phyloP scores from a whole-genome alignment of 352 stramenopile species.

The Phytopythium ostracodes region DNA sequence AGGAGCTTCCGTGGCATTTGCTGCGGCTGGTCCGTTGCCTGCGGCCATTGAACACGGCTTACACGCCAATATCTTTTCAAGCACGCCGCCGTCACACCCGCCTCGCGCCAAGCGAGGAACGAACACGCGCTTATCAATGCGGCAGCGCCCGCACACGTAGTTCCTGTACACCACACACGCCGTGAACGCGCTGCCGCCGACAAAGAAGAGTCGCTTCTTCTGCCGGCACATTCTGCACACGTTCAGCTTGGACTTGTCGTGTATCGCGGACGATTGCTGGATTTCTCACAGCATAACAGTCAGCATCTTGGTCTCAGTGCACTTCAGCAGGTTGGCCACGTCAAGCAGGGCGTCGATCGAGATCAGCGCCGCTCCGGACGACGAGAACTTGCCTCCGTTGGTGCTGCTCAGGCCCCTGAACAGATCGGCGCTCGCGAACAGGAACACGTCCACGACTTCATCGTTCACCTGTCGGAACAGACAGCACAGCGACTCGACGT shows the following conservation, averaged over 20 bases:
- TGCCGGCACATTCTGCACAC: slow-evolving; percentile 35
- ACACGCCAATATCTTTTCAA: slow-evolving; percentile 16
- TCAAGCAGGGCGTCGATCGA: slow-evolving; percentile 29
- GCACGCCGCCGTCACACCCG: slow-evolving; percentile 9
- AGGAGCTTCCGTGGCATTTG: not conserved
- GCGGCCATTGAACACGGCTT: slow-evolving; percentile 21
- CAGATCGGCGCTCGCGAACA: slow-evolving; percentile 30
- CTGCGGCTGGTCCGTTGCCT: slow-evolving; percentile 7
- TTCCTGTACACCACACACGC: slow-evolving; percentile 27
- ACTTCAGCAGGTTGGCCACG: slow-evolving; percentile 30
- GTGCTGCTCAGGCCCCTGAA: slow-evolving; percentile 9
- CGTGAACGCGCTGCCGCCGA: slow-evolving; percentile 13
- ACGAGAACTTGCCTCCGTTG: no score
- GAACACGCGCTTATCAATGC: slow-evolving; percentile 28
- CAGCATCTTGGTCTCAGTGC: slow-evolving; percentile 41
- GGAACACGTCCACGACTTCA: slow-evolving; percentile 45
- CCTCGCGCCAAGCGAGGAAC: slow-evolving; percentile 11
- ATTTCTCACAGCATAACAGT: slow-evolving; percentile 31
- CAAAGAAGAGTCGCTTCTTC: slow-evolving; percentile 27
- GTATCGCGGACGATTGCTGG: slow-evolving; percentile 13
- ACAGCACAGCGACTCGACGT: slow-evolving; percentile 25
- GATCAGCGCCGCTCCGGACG: slow-evolving; percentile 11
- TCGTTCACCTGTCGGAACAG: slow-evolving; percentile 45
- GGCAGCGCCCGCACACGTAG: slow-evolving; percentile 27
- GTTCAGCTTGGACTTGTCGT: slow-evolving; percentile 8